Base-by-base conservation (phyloP, 1,284 basidiomycete genomes). In the Macrocybe sp. region DNA sequence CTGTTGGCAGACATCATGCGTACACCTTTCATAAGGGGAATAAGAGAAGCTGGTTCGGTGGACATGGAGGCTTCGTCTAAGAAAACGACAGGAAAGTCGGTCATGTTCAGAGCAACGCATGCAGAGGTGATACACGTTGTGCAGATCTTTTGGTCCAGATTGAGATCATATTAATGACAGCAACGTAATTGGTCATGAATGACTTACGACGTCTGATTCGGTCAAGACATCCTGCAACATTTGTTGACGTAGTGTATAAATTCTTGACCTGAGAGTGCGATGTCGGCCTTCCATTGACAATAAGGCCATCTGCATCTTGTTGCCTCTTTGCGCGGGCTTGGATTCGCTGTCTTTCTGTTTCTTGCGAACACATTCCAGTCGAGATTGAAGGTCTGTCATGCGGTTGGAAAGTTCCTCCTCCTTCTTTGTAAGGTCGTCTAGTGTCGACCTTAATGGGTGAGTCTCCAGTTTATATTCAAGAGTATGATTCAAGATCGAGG, bases 21-120 rank as follows among this genome's bases (percentile, higher is more conserved):
- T 67, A 89, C 88, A 2, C 92, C 92, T 77, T 89, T 92, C 81
- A 91, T 92, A 34, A 95, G 70, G 0, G 92, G 89, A 49, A 95
- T 83, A 39, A 94, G 68, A 8, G 88, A 85, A 16, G 89, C 83
- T 10, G 93, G 92, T 67, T 97, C 94, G 1, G 92, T 96, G 8
- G 91, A 93, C 92, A 96, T 97, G 7, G 89, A 91, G 1, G 92
- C 94, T 66, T 97, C 95, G 63, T 97, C 94, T 29, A 97, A 69
- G 60, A 97, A 94, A 6, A 97, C 92, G 32, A 97, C 78, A 1
- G 94, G 95, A 60, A 97, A 95, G 61, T 97, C 94, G 38, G 85
- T 76, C 11, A 81, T 75, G 53, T 80, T 76, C 48, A 86, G 62
- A 1, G 75, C 68, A 31, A 63, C 61, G 11, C 77, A 80, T 7